These are phyloP conservation scores for Fusarium sp. DNA, from an alignment of 2,329 filamentous ascomycete species.

Conservation along the genomic window DNA sequence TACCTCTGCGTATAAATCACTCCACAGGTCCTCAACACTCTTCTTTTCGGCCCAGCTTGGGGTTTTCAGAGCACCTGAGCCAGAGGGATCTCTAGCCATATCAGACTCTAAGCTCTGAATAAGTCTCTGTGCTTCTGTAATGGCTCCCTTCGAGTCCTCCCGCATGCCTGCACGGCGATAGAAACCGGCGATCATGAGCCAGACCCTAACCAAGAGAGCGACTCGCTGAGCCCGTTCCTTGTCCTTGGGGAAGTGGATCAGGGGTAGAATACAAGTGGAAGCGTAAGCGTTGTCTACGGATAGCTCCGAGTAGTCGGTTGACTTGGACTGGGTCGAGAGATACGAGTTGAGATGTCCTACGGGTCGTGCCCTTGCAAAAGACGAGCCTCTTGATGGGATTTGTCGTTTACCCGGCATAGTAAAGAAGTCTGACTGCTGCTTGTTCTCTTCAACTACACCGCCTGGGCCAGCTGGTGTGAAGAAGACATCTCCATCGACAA, in stretches of 20 bases:
- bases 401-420: slow-evolving; percentile 57
- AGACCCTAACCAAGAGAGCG: slow-evolving; percentile 78
- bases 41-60: slow-evolving; percentile 83
- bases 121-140: slow-evolving; percentile 84
- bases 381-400: slow-evolving; percentile 54
- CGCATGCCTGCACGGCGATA: slow-evolving; percentile 85
- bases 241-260: slow-evolving; percentile 67
- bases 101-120: slow-evolving; percentile 78
- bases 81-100: slow-evolving; percentile 71
- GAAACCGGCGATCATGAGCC: slow-evolving; percentile 89
- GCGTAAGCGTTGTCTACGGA: slow-evolving; percentile 58
- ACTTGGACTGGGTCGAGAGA: slow-evolving; percentile 56
- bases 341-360: slow-evolving; percentile 62
- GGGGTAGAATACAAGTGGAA: slow-evolving; percentile 62
- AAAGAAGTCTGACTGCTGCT: slow-evolving; percentile 60
- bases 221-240: slow-evolving; percentile 64
- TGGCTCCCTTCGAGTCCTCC: slow-evolving; percentile 83
- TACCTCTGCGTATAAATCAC: slow-evolving; percentile 85
- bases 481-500: slow-evolving; percentile 64
- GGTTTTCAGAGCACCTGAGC: slow-evolving; percentile 70
- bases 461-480: slow-evolving; percentile 60
- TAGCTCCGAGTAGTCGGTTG: slow-evolving; percentile 57
- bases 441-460: slow-evolving; percentile 53
- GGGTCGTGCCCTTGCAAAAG: slow-evolving; percentile 59
- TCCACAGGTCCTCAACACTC: slow-evolving; percentile 86